Evolutionary conservation across 345 rosid genomes (phyloP).

Genomic region (Firmiana major): DNA sequence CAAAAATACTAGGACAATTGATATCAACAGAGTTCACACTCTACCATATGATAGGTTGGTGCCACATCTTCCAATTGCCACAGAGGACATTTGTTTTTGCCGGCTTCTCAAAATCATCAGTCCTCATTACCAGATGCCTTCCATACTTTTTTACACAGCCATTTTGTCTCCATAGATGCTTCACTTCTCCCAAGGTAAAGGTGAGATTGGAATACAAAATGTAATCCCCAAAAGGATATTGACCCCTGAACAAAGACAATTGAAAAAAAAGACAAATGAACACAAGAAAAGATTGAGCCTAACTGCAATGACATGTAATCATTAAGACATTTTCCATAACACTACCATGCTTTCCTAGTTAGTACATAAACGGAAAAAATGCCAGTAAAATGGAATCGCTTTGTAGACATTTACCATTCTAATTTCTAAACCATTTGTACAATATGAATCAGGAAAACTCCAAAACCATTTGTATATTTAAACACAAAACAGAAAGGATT

Average conservation of each 20-base stretch:
- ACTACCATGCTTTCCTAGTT: background rate
- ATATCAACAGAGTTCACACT: constrained; percentile 14
- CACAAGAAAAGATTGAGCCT: constrained; percentile 15
- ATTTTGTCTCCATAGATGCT: constrained; percentile 85
- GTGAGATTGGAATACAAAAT: constrained; percentile 70
- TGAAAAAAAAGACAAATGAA: constrained; percentile 26
- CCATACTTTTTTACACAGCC: constrained; percentile 57
- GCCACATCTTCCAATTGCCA: constrained; percentile 90
- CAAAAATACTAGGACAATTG: constrained; percentile 6
- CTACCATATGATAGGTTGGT: constrained; percentile 86
- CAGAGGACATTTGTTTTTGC: constrained; percentile 69
- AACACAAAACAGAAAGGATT: constrained; percentile 58
- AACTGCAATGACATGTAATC: background rate
- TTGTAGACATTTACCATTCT: background rate
- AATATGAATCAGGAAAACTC: background rate
- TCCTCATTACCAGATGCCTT: constrained; percentile 73
- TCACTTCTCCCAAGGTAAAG: constrained; percentile 75
- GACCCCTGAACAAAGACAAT: constrained; percentile 51
- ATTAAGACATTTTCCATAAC: background rate
- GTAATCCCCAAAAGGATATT: constrained; percentile 90
- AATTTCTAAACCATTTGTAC: background rate
- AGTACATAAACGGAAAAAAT: background rate
- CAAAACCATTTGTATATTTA: no score
- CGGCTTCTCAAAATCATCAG: constrained; percentile 93
- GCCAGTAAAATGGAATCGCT: background rate